Conservation (phyloP, 441 rosid genomes). For the Populus hybrid region DNA sequence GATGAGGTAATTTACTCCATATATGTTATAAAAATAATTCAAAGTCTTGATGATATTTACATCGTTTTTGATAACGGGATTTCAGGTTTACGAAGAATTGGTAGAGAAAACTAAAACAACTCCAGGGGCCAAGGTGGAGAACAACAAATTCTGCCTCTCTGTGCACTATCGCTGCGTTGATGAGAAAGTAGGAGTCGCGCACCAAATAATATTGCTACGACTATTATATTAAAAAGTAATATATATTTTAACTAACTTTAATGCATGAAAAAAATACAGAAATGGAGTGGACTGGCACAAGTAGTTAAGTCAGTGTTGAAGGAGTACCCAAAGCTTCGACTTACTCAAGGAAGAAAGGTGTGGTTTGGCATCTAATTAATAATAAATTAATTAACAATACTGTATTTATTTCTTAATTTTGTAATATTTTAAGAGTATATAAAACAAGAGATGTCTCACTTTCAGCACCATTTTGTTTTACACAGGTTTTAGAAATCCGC, state of each 20-base stretch:
- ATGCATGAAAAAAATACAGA: conserved; percentile 38
- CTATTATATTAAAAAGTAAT: neutral
- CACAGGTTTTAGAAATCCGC: conserved; percentile 87
- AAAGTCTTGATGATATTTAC: neutral
- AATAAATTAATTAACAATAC: conserved; percentile 8
- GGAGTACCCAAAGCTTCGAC: conserved; percentile 65
- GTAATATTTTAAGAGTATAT: neutral
- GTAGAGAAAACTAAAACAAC: conserved; percentile 60
- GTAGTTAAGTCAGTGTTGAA: conserved; percentile 67
- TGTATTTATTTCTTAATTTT: neutral
- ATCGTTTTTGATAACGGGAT: neutral
- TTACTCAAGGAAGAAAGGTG: conserved; percentile 80
- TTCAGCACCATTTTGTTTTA: conserved; percentile 1
- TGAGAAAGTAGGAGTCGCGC: conserved; percentile 43
- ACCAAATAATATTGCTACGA: neutral
- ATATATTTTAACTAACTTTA: neutral
- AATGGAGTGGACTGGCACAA: conserved; percentile 69
- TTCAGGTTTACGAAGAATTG: conserved; percentile 48
- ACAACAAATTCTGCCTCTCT: conserved; percentile 76
- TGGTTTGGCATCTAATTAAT: conserved; percentile 10
- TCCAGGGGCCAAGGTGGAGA: conserved; percentile 69
- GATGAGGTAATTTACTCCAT: conserved; percentile 38
- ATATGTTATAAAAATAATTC: neutral
- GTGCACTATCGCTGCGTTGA: conserved; percentile 80
- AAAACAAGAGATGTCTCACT: conserved; percentile 21